These are phyloP conservation scores for Acrodontium crateriforme DNA, from an alignment of 2,329 filamentous ascomycete species.

Conservation along the genomic window DNA sequence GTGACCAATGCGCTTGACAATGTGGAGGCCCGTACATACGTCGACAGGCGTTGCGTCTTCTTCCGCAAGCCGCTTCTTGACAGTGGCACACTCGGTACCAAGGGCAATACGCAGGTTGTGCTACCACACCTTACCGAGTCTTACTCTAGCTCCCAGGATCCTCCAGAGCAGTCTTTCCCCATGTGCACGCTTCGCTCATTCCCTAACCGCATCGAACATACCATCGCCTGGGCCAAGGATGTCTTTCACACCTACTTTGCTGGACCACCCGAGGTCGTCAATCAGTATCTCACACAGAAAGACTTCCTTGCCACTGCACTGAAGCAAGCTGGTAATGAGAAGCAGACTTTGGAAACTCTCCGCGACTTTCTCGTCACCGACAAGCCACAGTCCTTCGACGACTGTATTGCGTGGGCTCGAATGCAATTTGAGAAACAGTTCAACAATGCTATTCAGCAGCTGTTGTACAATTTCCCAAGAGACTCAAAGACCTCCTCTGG, in stretches of 20 bases:
- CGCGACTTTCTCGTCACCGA: slow-evolving; percentile 83
- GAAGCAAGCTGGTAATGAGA: slow-evolving; percentile 90
- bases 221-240: slow-evolving; percentile 94
- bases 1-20: slow-evolving; percentile 98
- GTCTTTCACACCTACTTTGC: slow-evolving; percentile 91
- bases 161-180: slow-evolving; percentile 94
- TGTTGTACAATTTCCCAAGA: slow-evolving; percentile 94
- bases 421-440: slow-evolving; percentile 92
- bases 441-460: slow-evolving; percentile 89
- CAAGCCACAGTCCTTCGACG: slow-evolving; percentile 82
- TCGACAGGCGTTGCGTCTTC: slow-evolving; percentile 91
- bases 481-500: slow-evolving; percentile 79
- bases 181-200: slow-evolving; percentile 98
- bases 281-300: slow-evolving; percentile 74
- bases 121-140: slow-evolving; percentile 86
- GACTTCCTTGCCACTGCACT: slow-evolving; percentile 78
- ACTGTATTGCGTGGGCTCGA: slow-evolving; percentile 92
- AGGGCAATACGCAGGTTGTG: slow-evolving; percentile 95
- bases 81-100: slow-evolving; percentile 95
- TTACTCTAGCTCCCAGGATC: slow-evolving; percentile 93
- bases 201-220: slow-evolving; percentile 96
- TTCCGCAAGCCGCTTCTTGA: slow-evolving; percentile 95
- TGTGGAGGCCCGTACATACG: slow-evolving; percentile 90
- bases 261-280: slow-evolving; percentile 84
- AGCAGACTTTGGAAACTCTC: slow-evolving; percentile 80